A percentile compares a stretch with the other conserved stretches of the same genome.
Evolutionary conservation across 306 rosid species (phyloP).

Genomic region (Nissolia schottii): DNA sequence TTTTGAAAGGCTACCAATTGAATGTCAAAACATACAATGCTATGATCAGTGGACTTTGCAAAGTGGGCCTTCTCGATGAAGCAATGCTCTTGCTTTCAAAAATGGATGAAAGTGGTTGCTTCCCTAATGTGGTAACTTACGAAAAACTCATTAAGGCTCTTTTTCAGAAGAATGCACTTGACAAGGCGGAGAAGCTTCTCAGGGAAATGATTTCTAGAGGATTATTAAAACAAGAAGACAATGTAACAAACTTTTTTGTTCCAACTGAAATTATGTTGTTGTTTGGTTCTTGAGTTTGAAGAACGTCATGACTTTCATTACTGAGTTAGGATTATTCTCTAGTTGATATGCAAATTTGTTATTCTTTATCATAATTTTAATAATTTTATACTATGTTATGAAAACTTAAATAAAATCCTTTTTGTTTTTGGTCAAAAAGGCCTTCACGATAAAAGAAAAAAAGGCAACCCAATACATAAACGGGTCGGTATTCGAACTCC

Average conservation of each 20-base stretch:
- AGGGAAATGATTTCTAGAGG: neutral
- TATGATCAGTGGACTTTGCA: neutral
- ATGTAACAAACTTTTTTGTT: neutral
- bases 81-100: neutral
- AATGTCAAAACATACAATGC: neutral
- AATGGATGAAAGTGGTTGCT: neutral
- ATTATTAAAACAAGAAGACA: neutral
- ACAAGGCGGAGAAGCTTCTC: neutral
- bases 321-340: too few species aligned
- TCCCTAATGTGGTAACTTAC: neutral
- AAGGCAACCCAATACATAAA: too few species aligned
- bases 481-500: too few species aligned
- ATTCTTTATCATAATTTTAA: too few species aligned
- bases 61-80: neutral
- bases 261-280: neutral
- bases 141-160: neutral
- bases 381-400: too few species aligned
- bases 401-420: too few species aligned
- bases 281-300: too few species aligned
- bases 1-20: neutral
- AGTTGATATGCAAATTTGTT: too few species aligned
- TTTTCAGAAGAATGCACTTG: neutral
- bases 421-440: too few species aligned
- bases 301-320: too few species aligned
- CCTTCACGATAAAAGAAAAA: too few species aligned